phyloP scores from a whole-genome alignment of 2,329 filamentous ascomycete species.

The Claviceps sp. region DNA sequence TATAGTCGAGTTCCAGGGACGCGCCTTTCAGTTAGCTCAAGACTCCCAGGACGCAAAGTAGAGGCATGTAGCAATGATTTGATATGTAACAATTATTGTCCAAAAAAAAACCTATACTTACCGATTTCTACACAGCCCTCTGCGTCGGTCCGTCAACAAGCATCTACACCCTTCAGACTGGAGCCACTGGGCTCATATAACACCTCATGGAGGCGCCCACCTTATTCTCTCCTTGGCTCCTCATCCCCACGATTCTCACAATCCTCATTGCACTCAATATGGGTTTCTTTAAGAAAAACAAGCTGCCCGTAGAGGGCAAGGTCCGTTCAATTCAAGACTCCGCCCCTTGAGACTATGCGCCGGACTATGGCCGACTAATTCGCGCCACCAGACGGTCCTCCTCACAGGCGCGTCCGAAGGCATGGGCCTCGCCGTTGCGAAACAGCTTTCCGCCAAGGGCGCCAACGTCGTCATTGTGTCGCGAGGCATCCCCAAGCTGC shows the following conservation, averaged over 20 bases:
- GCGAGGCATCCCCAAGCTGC: conserved; percentile 61
- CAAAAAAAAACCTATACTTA: too few relatives aligned
- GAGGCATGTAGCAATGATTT: too few relatives aligned
- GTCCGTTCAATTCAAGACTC: conserved; percentile 31
- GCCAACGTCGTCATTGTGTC: conserved; percentile 80
- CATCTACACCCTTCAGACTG: neutral
- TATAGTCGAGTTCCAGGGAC: too few relatives aligned
- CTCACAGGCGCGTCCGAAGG: conserved; percentile 89
- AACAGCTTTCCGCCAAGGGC: conserved; percentile 65
- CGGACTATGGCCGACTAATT: neutral
- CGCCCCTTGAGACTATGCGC: neutral
- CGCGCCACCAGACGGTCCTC: conserved; percentile 54
- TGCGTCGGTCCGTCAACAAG: neutral
- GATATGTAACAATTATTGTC: too few relatives aligned
- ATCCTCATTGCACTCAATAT: conserved; percentile 33
- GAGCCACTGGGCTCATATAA: neutral
- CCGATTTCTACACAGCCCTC: neutral
- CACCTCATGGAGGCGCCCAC: conserved; percentile 4
- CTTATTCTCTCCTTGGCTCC: conserved; percentile 11
- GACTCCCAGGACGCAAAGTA: too few relatives aligned
- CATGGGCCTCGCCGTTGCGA: conserved; percentile 67
- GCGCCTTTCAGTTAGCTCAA: too few relatives aligned
- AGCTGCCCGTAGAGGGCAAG: conserved; percentile 75
- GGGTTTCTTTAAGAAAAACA: conserved; percentile 56
- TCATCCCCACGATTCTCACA: conserved; percentile 18